Evolutionary conservation across 768 basidiomycete species (phyloP).

Genomic region (Lyophyllum semitale): DNA sequence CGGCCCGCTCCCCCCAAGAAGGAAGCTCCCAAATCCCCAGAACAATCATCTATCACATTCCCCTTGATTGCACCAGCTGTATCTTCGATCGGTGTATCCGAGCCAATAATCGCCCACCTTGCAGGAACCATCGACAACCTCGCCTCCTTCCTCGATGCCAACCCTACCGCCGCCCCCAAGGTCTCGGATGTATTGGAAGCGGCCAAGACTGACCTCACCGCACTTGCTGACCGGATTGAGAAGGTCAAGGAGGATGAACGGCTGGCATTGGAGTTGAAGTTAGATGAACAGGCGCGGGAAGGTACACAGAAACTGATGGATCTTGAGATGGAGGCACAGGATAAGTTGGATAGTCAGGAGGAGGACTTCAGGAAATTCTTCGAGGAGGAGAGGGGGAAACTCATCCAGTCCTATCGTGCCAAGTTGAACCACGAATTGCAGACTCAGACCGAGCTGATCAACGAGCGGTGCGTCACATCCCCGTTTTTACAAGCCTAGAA

Average conservation of each 20-base stretch:
- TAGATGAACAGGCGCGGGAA: slow-evolving; percentile 85
- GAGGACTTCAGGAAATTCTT: slow-evolving; percentile 82
- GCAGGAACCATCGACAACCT: slow-evolving; percentile 93
- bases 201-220: slow-evolving; percentile 80
- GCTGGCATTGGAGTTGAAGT: slow-evolving; percentile 53
- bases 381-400: slow-evolving; percentile 71
- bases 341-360: slow-evolving; percentile 83
- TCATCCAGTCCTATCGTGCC: slow-evolving; percentile 80
- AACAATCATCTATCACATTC: slow-evolving; percentile 43
- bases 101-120: slow-evolving; percentile 92
- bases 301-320: slow-evolving; percentile 82
- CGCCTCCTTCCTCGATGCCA: slow-evolving; percentile 77
- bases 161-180: slow-evolving; percentile 65
- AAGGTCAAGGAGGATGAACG: slow-evolving; percentile 81
- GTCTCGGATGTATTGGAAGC: slow-evolving; percentile 76
- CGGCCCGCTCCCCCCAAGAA: slow-evolving; percentile 58
- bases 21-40: slow-evolving; percentile 21
- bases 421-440: slow-evolving; percentile 85
- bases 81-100: slow-evolving; percentile 67
- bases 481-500: neutral
- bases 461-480: slow-evolving; percentile 73
- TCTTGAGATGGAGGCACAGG: slow-evolving; percentile 82
- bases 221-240: slow-evolving; percentile 76
- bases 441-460: slow-evolving; percentile 90
- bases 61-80: slow-evolving; percentile 85